Percentiles rank a stretch among this genome's conserved stretches.
These are phyloP conservation scores for Oryza glumipatula DNA, from an alignment of 176 grass and related monocot species.

Conservation along the genomic window DNA sequence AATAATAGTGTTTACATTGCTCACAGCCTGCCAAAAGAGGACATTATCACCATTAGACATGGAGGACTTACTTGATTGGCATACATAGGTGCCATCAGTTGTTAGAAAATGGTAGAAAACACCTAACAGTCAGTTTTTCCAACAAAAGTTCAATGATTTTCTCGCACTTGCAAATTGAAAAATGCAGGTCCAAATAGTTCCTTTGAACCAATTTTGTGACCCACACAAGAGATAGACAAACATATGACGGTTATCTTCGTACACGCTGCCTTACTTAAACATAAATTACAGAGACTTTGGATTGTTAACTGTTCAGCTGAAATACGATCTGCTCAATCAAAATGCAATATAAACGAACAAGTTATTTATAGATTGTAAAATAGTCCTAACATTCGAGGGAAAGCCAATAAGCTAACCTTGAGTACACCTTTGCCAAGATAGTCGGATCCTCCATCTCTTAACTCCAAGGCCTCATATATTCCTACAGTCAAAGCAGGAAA, in stretches of 20 bases:
- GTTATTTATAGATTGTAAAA: background rate
- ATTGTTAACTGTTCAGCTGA: background rate
- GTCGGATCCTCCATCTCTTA: constrained; percentile 95
- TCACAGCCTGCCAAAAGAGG: constrained; percentile 66
- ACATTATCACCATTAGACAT: background rate
- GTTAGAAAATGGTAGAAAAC: background rate
- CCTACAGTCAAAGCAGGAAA: constrained; percentile 36
- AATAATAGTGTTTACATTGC: constrained; percentile 82
- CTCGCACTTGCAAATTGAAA: background rate
- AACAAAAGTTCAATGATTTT: background rate
- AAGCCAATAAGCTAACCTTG: constrained; percentile 56
- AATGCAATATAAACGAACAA: background rate
- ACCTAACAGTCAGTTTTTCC: background rate
- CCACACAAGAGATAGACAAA: background rate
- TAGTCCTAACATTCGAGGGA: background rate
- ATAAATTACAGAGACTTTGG: background rate
- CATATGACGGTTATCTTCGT: background rate
- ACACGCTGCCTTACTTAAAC: background rate
- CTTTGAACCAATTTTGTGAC: background rate
- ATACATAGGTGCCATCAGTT: background rate
- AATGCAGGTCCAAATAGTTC: background rate
- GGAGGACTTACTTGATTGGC: background rate
- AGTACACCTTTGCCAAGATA: constrained; percentile 95
- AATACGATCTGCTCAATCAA: background rate
- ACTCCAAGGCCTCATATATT: constrained; percentile 85